Base-by-base conservation (phyloP, 169 alveolate genomes). In the Eimeria falciformis region DNA sequence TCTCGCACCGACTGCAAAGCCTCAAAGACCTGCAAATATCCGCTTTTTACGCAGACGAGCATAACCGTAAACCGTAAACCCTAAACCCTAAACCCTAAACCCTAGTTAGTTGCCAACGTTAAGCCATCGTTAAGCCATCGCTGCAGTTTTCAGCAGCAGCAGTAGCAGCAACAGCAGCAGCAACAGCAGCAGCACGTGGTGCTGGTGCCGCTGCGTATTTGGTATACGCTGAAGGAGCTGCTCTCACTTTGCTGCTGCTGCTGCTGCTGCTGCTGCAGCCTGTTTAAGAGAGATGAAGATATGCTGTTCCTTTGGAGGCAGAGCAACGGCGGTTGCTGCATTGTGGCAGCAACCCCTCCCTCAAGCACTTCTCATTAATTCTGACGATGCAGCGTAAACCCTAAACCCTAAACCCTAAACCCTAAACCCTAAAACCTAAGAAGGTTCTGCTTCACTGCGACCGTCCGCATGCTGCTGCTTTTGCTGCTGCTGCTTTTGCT, bases 321-420 rank as follows among this genome's bases (percentile, higher is more conserved):
- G 37, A 4, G 79, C 79, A 68, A 68, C 79, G 3, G 79, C 79
- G 3, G 79, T 68, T 68, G 79, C 23, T 18, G 79, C 46, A 23
- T 68, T 68, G 40, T 5, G 40, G 17, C n/a, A 33, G 9, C 33
- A 68, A 11, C 17, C 79, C 47, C 79, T 25, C 27, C 79, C 79
- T 25, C 40, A 3, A 33, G 79, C 79, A 18, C 79, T 68, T 43
- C 21, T 68, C 40, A n/a, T 68, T 21, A 68, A 68, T n/a, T 21
- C 79, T 2, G 79, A 68, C 27, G 79, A 68, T 68, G 79, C 79
- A 68, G 79, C 79, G 79, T 68, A 27, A 58, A 58, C 69, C 77
- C 77, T 66, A 66, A 66, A 66, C 77, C 77, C 77, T 66, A 66
- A 66, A 66, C 77, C 46, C 45, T 23, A 66, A 66, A 66, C 78